Base-by-base conservation (phyloP, 2,329 filamentous ascomycete genomes). In the Epicoccum nigrum region DNA sequence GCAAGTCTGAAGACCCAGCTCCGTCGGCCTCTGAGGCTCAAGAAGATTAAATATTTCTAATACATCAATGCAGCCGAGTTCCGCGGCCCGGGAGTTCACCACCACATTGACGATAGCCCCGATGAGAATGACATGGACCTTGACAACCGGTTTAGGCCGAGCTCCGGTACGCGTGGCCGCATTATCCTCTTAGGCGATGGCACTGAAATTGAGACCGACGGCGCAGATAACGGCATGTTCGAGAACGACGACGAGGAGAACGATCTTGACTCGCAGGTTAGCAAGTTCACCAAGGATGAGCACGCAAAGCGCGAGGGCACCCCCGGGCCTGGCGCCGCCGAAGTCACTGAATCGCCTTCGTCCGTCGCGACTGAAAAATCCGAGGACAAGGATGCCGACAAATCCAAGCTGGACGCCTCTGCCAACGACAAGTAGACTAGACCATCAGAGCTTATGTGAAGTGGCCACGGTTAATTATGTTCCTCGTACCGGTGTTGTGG, bases 181-280 rank as follows among this genome's bases (percentile, higher is more conserved):
- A 92, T 97, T 74, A 97, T 97, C 74, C 87, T 96, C 72, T 84
- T 99, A 64, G 92, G 93, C 62, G 92, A 97, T 79, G 94, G 93
- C 67, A 96, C 91, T 68, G 92, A 97, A 80, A 86, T 96, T 72
- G 81, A 92, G 69, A 91, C 90, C 63, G 91, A 94, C 75, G 89
- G 89, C 72, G 87, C 92, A 75, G 92, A 97, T 70, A 86, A 89
- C 59, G 92, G 96, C 67, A 93, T 96, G 87, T 96, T 97, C 76
- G 91, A 97, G 74, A 87, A 92, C 66, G 88, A 91, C 71, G 90
- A 95, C 69, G 84, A 86, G 65, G 90, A 95, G 69, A 90, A 90
- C 73, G 92, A 96, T 70, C 81, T 92, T 58, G 87, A 85, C 60
- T 92, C 88, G 73, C 91, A 96, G 77, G 89, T 94, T 55, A 83